These are phyloP conservation scores for Chamaecyparis obtusa DNA, from an alignment of 75 land plant species.

Conservation along the genomic window DNA sequence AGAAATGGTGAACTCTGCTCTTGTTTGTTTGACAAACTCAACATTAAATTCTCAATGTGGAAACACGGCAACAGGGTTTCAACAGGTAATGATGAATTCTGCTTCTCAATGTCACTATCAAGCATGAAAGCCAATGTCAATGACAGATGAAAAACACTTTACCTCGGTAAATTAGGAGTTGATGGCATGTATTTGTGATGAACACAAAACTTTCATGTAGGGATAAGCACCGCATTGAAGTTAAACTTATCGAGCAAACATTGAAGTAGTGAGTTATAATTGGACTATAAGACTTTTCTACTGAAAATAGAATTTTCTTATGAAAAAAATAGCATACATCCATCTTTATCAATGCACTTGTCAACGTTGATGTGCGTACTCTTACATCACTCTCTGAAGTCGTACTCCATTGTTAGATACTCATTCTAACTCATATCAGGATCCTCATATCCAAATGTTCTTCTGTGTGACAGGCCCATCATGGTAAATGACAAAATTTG, in stretches of 20 bases:
- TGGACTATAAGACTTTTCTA: background rate
- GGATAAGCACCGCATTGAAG: background rate
- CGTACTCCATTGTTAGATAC: background rate
- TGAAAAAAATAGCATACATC: too few relatives aligned
- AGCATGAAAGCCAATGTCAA: background rate
- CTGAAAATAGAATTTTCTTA: background rate
- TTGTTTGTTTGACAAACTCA: constrained; percentile 38
- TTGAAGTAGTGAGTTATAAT: background rate
- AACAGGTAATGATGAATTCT: constrained; percentile 31
- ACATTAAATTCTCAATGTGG: constrained; percentile 18
- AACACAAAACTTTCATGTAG: background rate
- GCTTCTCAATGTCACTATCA: background rate
- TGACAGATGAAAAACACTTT: background rate
- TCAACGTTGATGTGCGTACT: background rate
- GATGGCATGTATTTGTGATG: background rate
- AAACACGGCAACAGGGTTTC: constrained; percentile 17
- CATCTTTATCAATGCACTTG: background rate
- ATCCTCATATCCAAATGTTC: background rate
- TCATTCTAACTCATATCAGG: background rate
- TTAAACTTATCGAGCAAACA: background rate
- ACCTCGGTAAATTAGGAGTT: background rate
- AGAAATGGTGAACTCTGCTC: constrained; percentile 45
- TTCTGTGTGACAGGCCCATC: background rate
- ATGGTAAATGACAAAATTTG: background rate
- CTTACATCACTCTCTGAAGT: background rate